Evolutionary conservation across 2,329 filamentous ascomycete genomes (phyloP).

Genomic region (Verticillium zaregamsianum): DNA sequence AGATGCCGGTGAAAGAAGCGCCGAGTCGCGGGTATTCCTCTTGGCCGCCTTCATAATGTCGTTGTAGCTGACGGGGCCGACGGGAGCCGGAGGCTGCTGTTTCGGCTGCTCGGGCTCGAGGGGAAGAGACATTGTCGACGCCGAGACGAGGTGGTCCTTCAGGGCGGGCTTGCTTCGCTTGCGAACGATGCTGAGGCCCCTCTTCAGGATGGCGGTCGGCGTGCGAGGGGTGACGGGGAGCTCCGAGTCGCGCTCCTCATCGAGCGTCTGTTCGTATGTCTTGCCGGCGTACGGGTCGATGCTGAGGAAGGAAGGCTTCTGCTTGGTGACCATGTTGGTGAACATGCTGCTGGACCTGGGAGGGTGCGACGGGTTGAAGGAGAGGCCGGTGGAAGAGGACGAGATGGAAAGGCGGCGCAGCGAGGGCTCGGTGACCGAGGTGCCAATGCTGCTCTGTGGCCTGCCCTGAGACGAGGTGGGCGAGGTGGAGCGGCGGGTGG

Average conservation of each 20-base stretch:
- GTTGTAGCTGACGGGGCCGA: constrained; percentile 38
- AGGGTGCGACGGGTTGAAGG: constrained; percentile 25
- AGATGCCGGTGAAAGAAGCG: constrained; percentile 15
- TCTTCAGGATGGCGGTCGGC: constrained; percentile 44
- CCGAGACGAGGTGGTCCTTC: constrained; percentile 28
- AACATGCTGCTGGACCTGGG: constrained; percentile 41
- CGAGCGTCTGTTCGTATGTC: constrained; percentile 22
- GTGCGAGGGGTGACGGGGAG: constrained; percentile 36
- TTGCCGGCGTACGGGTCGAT: constrained; percentile 49
- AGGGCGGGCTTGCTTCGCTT: constrained; percentile 51
- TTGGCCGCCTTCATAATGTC: constrained; percentile 41
- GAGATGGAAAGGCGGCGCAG: constrained; percentile 26
- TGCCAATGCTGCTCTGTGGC: constrained; percentile 14
- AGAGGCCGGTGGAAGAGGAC: constrained; percentile 26
- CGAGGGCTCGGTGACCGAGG: constrained; percentile 24
- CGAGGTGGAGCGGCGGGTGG: constrained; percentile 35
- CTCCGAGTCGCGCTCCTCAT: constrained; percentile 21
- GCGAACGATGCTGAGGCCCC: constrained; percentile 49
- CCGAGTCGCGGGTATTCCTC: constrained; percentile 30
- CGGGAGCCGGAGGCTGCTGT: constrained; percentile 7
- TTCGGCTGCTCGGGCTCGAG: constrained; percentile 18
- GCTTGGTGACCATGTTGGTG: constrained; percentile 26
- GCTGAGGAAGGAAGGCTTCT: constrained; percentile 44
- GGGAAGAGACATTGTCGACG: constrained; percentile 25
- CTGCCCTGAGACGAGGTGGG: constrained; percentile 30